These are phyloP conservation scores for Notholithocarpus densiflorus DNA, from an alignment of 306 rosid genomes.

Conservation along the genomic window DNA sequence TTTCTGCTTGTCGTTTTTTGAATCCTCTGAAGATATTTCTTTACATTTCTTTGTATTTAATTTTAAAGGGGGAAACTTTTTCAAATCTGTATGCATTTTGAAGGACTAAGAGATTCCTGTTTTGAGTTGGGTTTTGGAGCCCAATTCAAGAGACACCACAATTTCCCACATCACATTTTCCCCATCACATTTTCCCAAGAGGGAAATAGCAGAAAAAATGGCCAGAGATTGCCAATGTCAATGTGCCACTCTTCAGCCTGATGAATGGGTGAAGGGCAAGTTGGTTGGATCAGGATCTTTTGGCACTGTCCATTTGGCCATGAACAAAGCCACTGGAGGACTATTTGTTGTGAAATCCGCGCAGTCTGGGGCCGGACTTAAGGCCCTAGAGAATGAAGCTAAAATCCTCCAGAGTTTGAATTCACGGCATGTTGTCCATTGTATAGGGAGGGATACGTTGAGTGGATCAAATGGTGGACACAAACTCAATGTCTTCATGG, in stretches of 20 bases:
- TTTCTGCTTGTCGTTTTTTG: not conserved
- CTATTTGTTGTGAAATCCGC: constrained; percentile 62
- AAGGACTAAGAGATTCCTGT: not conserved
- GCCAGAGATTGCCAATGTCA: constrained; percentile 9
- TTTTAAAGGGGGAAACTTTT: not conserved
- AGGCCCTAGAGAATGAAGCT: constrained; percentile 42
- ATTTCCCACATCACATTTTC: not conserved
- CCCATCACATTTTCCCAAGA: not conserved
- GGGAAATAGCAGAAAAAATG: constrained; percentile 8
- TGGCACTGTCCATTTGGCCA: constrained; percentile 63
- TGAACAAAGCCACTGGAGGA: constrained; percentile 47
- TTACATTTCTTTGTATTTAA: not conserved
- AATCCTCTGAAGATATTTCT: not conserved
- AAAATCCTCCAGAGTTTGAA: constrained; percentile 33
- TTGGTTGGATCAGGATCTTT: constrained; percentile 58
- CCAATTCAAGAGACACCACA: not conserved
- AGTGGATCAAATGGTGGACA: constrained; percentile 5
- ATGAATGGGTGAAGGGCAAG: constrained; percentile 60
- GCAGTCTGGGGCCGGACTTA: constrained; percentile 19
- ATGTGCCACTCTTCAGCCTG: constrained; percentile 4
- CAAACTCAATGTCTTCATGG: constrained; percentile 48
- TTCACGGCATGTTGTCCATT: constrained; percentile 42
- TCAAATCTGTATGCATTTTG: not conserved
- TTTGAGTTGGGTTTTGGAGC: constrained; percentile 14
- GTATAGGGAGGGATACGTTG: constrained; percentile 37